These are phyloP conservation scores for Fusarium sp. DNA, from an alignment of 2,329 filamentous ascomycete genomes.

Conservation along the genomic window DNA sequence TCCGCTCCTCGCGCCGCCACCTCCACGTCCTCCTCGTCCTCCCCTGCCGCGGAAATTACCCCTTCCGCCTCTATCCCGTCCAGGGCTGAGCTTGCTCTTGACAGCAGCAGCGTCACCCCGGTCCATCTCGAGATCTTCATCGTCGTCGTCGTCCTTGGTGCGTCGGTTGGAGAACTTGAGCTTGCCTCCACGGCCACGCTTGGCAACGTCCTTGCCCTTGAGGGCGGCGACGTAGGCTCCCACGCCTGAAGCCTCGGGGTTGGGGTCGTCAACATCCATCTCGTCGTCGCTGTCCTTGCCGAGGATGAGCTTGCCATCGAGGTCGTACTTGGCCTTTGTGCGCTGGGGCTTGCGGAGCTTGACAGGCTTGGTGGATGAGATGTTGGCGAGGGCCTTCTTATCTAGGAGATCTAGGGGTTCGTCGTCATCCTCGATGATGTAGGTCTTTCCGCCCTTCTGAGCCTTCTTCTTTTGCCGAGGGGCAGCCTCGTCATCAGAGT, in stretches of 20 bases:
- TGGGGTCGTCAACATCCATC: slow-evolving; percentile 74
- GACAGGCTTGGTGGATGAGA: slow-evolving; percentile 88
- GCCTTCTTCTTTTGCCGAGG: slow-evolving; percentile 57
- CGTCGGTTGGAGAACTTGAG: slow-evolving; percentile 78
- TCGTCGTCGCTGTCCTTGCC: slow-evolving; percentile 67
- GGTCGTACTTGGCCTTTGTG: slow-evolving; percentile 75
- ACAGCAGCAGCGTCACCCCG: slow-evolving; percentile 64
- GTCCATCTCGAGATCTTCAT: slow-evolving; percentile 65
- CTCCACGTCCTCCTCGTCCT: slow-evolving; percentile 48
- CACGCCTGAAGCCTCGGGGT: slow-evolving; percentile 69
- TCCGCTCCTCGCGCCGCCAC: slow-evolving; percentile 56
- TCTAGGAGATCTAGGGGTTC: slow-evolving; percentile 96
- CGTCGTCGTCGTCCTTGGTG: slow-evolving; percentile 57
- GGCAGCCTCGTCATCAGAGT: slow-evolving; percentile 69
- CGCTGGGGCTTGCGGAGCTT: slow-evolving; percentile 68
- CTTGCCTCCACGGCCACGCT: slow-evolving; percentile 73
- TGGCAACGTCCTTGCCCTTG: slow-evolving; percentile 73
- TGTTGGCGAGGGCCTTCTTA: slow-evolving; percentile 88
- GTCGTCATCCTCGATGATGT: slow-evolving; percentile 94
- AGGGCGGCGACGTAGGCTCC: slow-evolving; percentile 78
- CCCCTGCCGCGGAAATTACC: slow-evolving; percentile 47
- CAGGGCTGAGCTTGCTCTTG: slow-evolving; percentile 61
- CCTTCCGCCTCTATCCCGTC: slow-evolving; percentile 53
- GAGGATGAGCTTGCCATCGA: slow-evolving; percentile 85
- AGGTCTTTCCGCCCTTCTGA: slow-evolving; percentile 76